Evolutionary conservation across 2,329 filamentous ascomycete genomes (phyloP).

Genomic region (Phaeophleospora eucalypticola): DNA sequence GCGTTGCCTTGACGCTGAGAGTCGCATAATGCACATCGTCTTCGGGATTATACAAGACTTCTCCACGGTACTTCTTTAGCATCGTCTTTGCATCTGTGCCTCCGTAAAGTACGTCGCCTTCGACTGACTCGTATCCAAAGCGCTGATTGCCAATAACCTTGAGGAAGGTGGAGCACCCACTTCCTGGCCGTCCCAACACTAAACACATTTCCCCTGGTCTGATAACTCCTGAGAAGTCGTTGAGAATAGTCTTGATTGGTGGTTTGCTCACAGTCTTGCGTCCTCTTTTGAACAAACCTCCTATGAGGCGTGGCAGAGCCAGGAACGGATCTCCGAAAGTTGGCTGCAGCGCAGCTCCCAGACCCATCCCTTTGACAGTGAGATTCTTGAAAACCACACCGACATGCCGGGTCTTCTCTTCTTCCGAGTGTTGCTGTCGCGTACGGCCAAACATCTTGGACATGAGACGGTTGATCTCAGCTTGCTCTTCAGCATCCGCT

Average conservation of each 20-base stretch:
- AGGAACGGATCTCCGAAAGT: conserved; percentile 58
- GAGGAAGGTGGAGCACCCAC: conserved; percentile 74
- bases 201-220: conserved; percentile 70
- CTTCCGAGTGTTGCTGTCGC: conserved; percentile 62
- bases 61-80: conserved; percentile 71
- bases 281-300: conserved; percentile 48
- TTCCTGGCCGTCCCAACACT: conserved; percentile 64
- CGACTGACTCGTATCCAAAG: conserved; percentile 26
- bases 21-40: conserved; percentile 76
- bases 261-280: conserved; percentile 44
- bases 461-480: conserved; percentile 60
- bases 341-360: conserved; percentile 59
- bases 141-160: conserved; percentile 50
- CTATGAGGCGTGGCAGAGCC: conserved; percentile 52
- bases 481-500: conserved; percentile 38
- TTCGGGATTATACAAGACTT: conserved; percentile 81
- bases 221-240: conserved; percentile 64
- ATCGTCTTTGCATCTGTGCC: conserved; percentile 60
- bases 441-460: conserved; percentile 67
- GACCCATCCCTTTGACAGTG: conserved; percentile 57
- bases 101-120: conserved; percentile 3
- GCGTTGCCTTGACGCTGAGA: conserved; percentile 70
- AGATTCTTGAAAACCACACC: conserved; percentile 63
- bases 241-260: conserved; percentile 59
- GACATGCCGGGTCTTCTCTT: conserved; percentile 64